These are phyloP conservation scores for Lipomyces yamadae DNA, from an alignment of 805 yeast genomes.

Conservation along the genomic window DNA sequence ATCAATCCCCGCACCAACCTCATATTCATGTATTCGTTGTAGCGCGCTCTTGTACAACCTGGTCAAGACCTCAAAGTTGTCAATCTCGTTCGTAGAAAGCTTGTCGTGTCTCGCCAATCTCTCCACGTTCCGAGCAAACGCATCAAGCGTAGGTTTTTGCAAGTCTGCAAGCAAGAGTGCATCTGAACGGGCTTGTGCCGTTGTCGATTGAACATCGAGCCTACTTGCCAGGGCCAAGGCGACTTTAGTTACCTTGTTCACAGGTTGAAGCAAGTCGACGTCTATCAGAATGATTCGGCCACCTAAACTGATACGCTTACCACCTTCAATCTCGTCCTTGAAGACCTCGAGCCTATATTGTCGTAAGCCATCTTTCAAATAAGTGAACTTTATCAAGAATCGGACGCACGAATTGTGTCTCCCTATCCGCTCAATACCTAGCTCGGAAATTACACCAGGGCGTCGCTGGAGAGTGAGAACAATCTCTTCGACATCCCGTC, in stretches of 20 bases:
- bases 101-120: constrained; percentile 46
- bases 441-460: constrained; percentile 47
- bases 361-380: constrained; percentile 11
- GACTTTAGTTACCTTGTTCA: constrained; percentile 32
- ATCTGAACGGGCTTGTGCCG: constrained; percentile 32
- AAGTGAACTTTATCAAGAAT: constrained; percentile 25
- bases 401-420: constrained; percentile 38
- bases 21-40: constrained; percentile 23
- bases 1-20: constrained; percentile 13
- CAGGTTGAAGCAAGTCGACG: constrained; percentile 38
- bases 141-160: constrained; percentile 44
- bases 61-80: constrained; percentile 46
- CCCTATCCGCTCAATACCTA: constrained; percentile 46
- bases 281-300: constrained; percentile 49
- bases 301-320: constrained; percentile 47
- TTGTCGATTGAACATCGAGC: constrained; percentile 39
- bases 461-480: constrained; percentile 42
- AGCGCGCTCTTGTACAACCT: constrained; percentile 43
- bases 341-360: constrained; percentile 46
- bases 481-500: constrained; percentile 29
- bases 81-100: constrained; percentile 44
- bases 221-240: constrained; percentile 39
- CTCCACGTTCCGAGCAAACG: constrained; percentile 44
- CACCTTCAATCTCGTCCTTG: constrained; percentile 44
- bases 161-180: constrained; percentile 41